Evolutionary conservation across 192 early-diverging fungal genomes (phyloP), one percentile per base, ranked within the genome.

Genomic region (Coemansia sp.): DNA sequence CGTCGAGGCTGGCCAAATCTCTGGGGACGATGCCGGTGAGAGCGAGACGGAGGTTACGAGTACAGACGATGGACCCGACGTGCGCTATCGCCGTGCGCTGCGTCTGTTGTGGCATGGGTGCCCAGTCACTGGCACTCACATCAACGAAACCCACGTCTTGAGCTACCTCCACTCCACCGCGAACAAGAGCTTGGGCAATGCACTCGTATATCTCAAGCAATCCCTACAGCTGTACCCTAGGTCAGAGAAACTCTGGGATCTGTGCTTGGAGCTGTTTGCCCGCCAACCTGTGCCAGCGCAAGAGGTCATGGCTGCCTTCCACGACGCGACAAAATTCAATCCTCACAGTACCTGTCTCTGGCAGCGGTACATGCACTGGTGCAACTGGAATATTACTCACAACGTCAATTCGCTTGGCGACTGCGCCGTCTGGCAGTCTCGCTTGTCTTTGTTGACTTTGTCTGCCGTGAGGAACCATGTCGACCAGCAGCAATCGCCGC

Each of bases 191-290:
- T 15, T 74, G 31, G 73, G 77, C 42, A 58, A 55, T 14, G 65
- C 48, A 5, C 66, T 79, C n/a, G 37, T 63, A 41, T 48, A 38
- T 14, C 60, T 79, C 39, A 51, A 62, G 50, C 46, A 68, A 11
- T 55, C 69, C 19, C 48, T 79, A 3, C 72, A 74, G 50, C 19
- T n/a, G 38, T 39, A 64, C 10, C 77, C 77, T 7, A 45, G 60
- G 5, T 74, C 77, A 10, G 77, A 79, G 50, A 50, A 65, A 32
- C 77, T 79, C 38, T 79, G 77, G 77, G 77, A 79, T 39, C 27
- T 79, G 14, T 79, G 74, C 36, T 42, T 79, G 25, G 77, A 79
- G 66, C 72, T 79, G 41, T 79, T 74, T 48, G 38, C 67, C 17
- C 68, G 73, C 31, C 77, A 79, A 27, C n/a, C 37, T 2, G 62